Evolutionary conservation across 148 eudicot species (phyloP).

Genomic region (Agrostemma githago): DNA sequence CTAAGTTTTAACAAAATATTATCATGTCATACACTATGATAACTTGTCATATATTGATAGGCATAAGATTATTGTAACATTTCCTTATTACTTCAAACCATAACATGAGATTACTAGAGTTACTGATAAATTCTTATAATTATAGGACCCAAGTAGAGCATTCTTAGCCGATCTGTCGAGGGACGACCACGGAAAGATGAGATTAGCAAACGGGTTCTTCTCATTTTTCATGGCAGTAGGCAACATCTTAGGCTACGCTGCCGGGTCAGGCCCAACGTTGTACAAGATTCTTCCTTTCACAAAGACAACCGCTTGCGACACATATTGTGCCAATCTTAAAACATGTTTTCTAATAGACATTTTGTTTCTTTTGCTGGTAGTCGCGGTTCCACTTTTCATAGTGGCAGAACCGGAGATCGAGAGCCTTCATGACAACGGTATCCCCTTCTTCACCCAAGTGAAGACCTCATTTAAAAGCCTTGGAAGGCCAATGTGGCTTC

Average conservation of each 20-base stretch:
- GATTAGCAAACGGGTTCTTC: constrained; percentile 47
- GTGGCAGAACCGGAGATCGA: constrained; percentile 38
- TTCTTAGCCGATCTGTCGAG: constrained; percentile 62
- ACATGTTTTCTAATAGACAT: constrained; percentile 65
- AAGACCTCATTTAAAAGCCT: constrained; percentile 42
- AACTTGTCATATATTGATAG: too few relatives aligned
- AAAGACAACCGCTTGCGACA: constrained; percentile 54
- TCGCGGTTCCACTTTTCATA: constrained; percentile 29
- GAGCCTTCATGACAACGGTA: neutral
- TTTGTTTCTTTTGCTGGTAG: constrained; percentile 34
- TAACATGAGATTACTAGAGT: too few relatives aligned
- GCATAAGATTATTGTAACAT: too few relatives aligned
- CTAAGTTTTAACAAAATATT: too few relatives aligned
- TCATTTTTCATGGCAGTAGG: constrained; percentile 82
- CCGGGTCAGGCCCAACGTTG: constrained; percentile 47
- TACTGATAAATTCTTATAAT: neutral
- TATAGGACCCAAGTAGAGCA: constrained; percentile 75
- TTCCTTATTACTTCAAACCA: too few relatives aligned
- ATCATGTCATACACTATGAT: too few relatives aligned
- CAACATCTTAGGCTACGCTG: constrained; percentile 77
- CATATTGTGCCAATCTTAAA: constrained; percentile 82
- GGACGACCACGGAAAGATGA: constrained; percentile 34
- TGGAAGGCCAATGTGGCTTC: constrained; percentile 55
- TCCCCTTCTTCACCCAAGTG: constrained; percentile 45
- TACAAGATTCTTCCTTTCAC: constrained; percentile 56